phyloP scores from a whole-genome alignment of 805 yeast genomes.

The Suhomyces xylopsoci region DNA sequence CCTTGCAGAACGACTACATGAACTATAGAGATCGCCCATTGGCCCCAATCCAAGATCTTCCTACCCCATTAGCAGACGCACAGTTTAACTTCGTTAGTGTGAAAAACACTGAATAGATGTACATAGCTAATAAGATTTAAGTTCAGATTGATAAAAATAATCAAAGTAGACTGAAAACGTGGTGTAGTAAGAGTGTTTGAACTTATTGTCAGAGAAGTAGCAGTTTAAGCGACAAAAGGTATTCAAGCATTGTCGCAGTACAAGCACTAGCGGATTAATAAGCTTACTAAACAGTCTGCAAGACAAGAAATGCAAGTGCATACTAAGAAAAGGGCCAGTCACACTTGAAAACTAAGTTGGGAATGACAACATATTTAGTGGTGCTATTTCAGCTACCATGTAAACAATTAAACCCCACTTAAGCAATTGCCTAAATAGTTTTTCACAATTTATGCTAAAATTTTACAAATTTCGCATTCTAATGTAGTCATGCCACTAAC shows the following conservation, averaged over 20 bases:
- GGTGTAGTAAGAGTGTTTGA: no score
- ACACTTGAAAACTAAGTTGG: not conserved
- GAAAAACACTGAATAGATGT: not conserved
- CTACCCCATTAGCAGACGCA: slow-evolving; percentile 26
- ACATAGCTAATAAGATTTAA: not conserved
- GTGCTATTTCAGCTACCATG: not conserved
- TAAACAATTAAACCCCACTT: not conserved
- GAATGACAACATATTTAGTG: not conserved
- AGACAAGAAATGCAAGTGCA: not conserved
- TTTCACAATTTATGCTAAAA: not conserved
- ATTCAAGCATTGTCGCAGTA: not conserved
- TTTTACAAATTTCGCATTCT: not conserved
- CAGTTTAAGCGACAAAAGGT: no score
- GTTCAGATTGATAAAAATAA: no score
- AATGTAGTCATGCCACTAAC: not conserved
- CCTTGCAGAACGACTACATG: not conserved
- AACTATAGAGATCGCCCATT: slow-evolving; percentile 6
- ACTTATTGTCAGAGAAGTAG: no score
- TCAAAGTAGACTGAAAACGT: no score
- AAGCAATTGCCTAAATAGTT: not conserved
- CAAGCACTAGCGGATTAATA: not conserved
- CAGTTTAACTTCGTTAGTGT: slow-evolving; percentile 10
- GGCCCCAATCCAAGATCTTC: slow-evolving; percentile 24
- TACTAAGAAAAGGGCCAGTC: not conserved
- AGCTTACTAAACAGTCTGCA: not conserved